These are phyloP conservation scores for Aspergillus hortae DNA, from an alignment of 2,329 filamentous ascomycete species.

Conservation along the genomic window DNA sequence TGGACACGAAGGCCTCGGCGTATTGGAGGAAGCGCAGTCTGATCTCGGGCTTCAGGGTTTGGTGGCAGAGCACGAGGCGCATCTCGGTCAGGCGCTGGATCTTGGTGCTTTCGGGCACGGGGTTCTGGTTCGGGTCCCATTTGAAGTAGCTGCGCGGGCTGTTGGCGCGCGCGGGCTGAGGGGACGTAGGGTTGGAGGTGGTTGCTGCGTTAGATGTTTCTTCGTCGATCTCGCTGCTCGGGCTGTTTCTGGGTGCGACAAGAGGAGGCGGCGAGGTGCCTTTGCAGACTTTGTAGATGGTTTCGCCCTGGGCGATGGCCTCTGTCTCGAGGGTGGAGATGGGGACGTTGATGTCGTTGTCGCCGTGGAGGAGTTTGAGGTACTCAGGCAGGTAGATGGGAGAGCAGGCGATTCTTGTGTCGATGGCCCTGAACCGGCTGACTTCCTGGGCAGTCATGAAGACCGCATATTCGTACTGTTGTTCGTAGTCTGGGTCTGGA, in stretches of 20 bases:
- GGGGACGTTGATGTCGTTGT: background rate
- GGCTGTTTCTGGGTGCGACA: background rate
- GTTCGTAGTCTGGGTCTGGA: slow-evolving; percentile 13
- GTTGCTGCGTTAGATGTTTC: no score
- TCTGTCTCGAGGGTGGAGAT: background rate
- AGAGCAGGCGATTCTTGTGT: slow-evolving; percentile 2
- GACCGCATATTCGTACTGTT: slow-evolving; percentile 22
- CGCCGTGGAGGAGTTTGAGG: background rate
- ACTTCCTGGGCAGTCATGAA: slow-evolving; percentile 20
- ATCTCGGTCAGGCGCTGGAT: background rate
- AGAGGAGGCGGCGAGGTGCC: background rate
- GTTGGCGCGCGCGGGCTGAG: no score
- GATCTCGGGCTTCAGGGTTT: background rate
- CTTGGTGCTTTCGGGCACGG: no score
- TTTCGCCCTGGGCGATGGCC: background rate
- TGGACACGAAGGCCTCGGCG: background rate
- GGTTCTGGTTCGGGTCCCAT: no score
- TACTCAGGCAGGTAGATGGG: background rate
- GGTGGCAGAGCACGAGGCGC: background rate
- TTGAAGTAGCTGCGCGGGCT: no score
- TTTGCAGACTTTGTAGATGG: background rate
- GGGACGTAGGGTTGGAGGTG: no score
- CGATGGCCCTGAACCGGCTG: slow-evolving; percentile 14
- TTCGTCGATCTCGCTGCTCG: no score
- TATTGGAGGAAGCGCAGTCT: background rate